Conservation (phyloP, 257 asterid species). For the Avicennia marina region DNA sequence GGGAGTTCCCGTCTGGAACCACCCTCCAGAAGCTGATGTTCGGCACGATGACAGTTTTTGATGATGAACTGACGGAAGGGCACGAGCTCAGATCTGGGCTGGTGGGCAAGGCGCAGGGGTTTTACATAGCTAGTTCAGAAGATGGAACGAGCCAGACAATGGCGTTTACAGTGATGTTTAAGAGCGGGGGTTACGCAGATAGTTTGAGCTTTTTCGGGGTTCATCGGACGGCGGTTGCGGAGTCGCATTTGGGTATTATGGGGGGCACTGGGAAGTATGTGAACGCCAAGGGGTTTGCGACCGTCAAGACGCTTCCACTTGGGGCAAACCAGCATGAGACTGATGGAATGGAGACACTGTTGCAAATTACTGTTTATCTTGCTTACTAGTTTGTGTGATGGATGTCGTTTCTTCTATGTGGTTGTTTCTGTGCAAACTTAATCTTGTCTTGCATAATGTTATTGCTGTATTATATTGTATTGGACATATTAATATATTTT, state of each 20-base stretch:
- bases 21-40: constrained; percentile 85
- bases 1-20: constrained; percentile 53
- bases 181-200: constrained; percentile 60
- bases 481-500: too few relatives aligned
- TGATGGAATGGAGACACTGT: constrained; percentile 80
- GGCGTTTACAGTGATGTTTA: constrained; percentile 77
- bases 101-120: constrained; percentile 85
- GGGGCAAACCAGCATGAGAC: constrained; percentile 46
- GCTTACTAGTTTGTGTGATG: constrained; percentile 35
- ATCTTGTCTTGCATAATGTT: too few relatives aligned
- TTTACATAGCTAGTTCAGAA: constrained; percentile 67
- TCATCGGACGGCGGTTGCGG: constrained; percentile 55
- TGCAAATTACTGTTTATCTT: constrained; percentile 57
- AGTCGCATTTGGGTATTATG: constrained; percentile 81
- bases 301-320: constrained; percentile 46
- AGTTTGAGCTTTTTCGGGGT: constrained; percentile 75
- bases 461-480: too few relatives aligned
- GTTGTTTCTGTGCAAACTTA: too few relatives aligned
- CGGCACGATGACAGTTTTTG: constrained; percentile 76
- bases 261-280: constrained; percentile 90
- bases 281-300: constrained; percentile 68
- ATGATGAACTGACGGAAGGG: constrained; percentile 76
- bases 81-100: constrained; percentile 64
- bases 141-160: constrained; percentile 81
- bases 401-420: neutral